A percentile compares a stretch with the other conserved stretches of the same genome.
phyloP scores from a whole-genome alignment of 2,329 filamentous ascomycete species.

The Polychaeton citri region DNA sequence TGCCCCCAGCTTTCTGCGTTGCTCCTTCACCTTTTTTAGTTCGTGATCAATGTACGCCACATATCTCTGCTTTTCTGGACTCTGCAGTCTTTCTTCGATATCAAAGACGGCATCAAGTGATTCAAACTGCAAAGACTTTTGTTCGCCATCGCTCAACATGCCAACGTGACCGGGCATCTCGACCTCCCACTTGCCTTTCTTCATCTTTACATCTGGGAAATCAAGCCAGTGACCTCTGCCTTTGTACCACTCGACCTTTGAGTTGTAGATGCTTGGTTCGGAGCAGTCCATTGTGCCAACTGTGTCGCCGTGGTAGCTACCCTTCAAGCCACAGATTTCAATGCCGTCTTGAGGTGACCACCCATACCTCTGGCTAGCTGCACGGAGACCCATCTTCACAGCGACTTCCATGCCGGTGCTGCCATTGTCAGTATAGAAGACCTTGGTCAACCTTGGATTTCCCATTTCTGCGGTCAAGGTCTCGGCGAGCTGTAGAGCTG shows the following conservation, averaged over 20 bases:
- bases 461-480: slow-evolving; percentile 44
- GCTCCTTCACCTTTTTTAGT: slow-evolving; percentile 38
- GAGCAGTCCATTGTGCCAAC: slow-evolving; percentile 80
- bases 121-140: slow-evolving; percentile 15
- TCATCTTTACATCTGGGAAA: slow-evolving; percentile 58
- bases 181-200: slow-evolving; percentile 52
- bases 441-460: slow-evolving; percentile 54
- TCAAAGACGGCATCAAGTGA: slow-evolving; percentile 23
- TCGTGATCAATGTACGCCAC: slow-evolving; percentile 43
- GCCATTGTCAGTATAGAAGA: slow-evolving; percentile 76
- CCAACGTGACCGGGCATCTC: slow-evolving; percentile 33
- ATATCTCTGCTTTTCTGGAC: slow-evolving; percentile 37
- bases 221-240: slow-evolving; percentile 71
- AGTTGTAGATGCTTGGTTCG: slow-evolving; percentile 64
- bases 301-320: slow-evolving; percentile 77
- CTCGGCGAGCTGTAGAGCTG: slow-evolving; percentile 57
- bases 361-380: slow-evolving; percentile 48
- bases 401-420: slow-evolving; percentile 76
- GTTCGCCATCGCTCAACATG: slow-evolving; percentile 1
- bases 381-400: slow-evolving; percentile 70
- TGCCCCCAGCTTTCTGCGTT: slow-evolving; percentile 56
- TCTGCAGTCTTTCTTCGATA: slow-evolving; percentile 20
- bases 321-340: slow-evolving; percentile 58
- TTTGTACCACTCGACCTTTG: slow-evolving; percentile 76
- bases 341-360: slow-evolving; percentile 44